Percentiles rank a stretch among this genome's conserved stretches.
Conservation (phyloP, 2,329 filamentous ascomycete genomes). For the Colletotrichum viniferum region DNA sequence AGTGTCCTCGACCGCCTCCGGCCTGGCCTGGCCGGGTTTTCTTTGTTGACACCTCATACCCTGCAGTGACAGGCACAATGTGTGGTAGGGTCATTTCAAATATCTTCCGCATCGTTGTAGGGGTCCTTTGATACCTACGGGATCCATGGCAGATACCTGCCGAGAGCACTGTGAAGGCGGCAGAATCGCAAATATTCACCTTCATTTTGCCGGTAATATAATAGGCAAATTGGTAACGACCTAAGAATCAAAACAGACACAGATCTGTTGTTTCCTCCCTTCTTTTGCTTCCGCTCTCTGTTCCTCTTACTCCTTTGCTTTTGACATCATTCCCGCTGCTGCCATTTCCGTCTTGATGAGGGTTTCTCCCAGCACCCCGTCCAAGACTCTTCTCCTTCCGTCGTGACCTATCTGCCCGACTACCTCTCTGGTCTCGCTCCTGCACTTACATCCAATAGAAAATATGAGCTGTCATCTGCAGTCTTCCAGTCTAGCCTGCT, state of each 20-base stretch:
- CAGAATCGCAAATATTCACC: not conserved
- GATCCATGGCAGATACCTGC: not conserved
- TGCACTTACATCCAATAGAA: not conserved
- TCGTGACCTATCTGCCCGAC: not conserved
- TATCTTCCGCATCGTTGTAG: not conserved
- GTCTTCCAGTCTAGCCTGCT: not conserved
- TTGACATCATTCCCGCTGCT: not conserved
- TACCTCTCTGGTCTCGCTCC: not conserved
- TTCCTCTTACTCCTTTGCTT: not conserved
- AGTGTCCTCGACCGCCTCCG: not conserved
- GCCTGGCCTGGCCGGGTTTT: not conserved
- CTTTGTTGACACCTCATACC: not conserved
- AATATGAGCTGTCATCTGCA: slow-evolving; percentile 8
- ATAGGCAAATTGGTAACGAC: not conserved
- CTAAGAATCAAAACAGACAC: not conserved
- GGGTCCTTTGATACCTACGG: not conserved
- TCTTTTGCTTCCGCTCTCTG: not conserved
- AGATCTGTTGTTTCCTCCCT: not conserved
- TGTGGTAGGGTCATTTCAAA: not conserved
- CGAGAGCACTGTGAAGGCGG: not conserved
- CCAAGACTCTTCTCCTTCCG: not conserved
- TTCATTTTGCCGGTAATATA: not conserved
- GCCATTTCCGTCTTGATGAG: not conserved
- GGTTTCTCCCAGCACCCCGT: not conserved
- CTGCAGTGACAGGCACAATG: not conserved